A percentile compares a stretch with the other conserved stretches of the same genome.
These are phyloP conservation scores for Phytophthora fragariaefolia DNA, from an alignment of 352 stramenopile genomes.

Conservation along the genomic window DNA sequence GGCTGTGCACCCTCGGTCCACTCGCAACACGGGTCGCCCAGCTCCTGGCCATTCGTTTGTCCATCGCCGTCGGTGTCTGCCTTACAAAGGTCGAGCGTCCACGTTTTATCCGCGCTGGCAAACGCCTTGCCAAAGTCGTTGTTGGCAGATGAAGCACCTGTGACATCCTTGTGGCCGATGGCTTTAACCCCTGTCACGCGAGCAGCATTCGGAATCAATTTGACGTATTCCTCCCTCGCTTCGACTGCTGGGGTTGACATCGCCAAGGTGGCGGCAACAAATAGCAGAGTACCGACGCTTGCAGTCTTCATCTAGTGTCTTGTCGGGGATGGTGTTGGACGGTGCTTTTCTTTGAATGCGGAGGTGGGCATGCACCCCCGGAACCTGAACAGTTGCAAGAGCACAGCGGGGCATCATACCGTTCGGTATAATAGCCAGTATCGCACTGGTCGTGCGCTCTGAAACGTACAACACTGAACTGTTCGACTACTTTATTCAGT, in stretches of 20 bases:
- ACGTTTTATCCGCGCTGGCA: slow-evolving; percentile 18
- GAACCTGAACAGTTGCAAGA: not conserved
- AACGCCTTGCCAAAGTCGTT: slow-evolving; percentile 27
- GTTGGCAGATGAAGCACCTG: slow-evolving; percentile 7
- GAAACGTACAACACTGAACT: slow-evolving; percentile 1
- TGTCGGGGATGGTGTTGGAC: not conserved
- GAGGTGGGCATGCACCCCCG: slow-evolving; percentile 4
- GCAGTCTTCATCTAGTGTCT: not conserved
- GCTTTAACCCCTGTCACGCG: slow-evolving; percentile 38
- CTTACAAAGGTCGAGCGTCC: slow-evolving; percentile 30
- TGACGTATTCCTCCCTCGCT: slow-evolving; percentile 23
- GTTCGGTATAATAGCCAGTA: not conserved
- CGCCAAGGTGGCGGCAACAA: not conserved
- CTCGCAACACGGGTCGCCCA: slow-evolving; percentile 66
- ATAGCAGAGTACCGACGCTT: not conserved
- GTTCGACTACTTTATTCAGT: not conserved
- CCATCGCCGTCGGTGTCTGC: slow-evolving; percentile 56
- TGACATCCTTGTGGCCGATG: slow-evolving; percentile 43
- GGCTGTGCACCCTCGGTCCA: slow-evolving; percentile 10
- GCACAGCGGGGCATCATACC: not conserved
- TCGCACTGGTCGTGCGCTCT: slow-evolving; percentile 1
- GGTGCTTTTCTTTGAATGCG: slow-evolving; percentile 8
- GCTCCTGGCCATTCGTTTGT: slow-evolving; percentile 61
- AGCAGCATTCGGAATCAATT: slow-evolving; percentile 45
- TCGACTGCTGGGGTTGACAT: not conserved